These are phyloP conservation scores for Aspergillus sp. DNA, from an alignment of 2,329 filamentous ascomycete species.

Conservation along the genomic window DNA sequence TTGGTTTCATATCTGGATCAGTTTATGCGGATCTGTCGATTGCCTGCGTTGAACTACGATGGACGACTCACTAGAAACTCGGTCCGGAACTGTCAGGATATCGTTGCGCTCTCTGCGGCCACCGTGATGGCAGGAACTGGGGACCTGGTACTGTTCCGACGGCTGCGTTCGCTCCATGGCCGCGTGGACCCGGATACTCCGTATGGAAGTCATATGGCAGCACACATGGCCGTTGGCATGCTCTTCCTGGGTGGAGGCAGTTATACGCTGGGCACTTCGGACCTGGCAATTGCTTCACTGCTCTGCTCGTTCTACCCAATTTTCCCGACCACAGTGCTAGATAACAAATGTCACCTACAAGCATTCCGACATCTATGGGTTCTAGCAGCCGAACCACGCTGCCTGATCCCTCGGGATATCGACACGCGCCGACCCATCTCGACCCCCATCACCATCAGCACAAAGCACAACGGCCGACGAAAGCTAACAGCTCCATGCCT, in stretches of 20 bases:
- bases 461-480: conserved; percentile 39
- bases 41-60: conserved; percentile 65
- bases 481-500: conserved; percentile 50
- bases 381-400: conserved; percentile 80
- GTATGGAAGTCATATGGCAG: conserved; percentile 88
- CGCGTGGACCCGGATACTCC: conserved; percentile 75
- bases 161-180: conserved; percentile 80
- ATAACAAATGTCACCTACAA: conserved; percentile 91
- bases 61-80: conserved; percentile 75
- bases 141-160: conserved; percentile 75
- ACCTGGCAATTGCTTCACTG: conserved; percentile 77
- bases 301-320: conserved; percentile 91
- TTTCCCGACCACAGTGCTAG: conserved; percentile 80
- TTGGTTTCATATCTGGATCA: conserved; percentile 79
- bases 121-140: conserved; percentile 96
- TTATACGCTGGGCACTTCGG: conserved; percentile 81
- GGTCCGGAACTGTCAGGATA: conserved; percentile 83
- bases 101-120: conserved; percentile 72
- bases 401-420: conserved; percentile 79
- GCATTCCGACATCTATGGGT: conserved; percentile 98
- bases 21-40: conserved; percentile 68
- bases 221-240: conserved; percentile 83
- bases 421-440: conserved; percentile 74
- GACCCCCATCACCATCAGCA: conserved; percentile 61
- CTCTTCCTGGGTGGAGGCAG: conserved; percentile 91